Percentiles rank a stretch among this genome's conserved stretches.
Evolutionary conservation across 306 rosid genomes (phyloP).

Genomic region (Dalbergia oliveri): DNA sequence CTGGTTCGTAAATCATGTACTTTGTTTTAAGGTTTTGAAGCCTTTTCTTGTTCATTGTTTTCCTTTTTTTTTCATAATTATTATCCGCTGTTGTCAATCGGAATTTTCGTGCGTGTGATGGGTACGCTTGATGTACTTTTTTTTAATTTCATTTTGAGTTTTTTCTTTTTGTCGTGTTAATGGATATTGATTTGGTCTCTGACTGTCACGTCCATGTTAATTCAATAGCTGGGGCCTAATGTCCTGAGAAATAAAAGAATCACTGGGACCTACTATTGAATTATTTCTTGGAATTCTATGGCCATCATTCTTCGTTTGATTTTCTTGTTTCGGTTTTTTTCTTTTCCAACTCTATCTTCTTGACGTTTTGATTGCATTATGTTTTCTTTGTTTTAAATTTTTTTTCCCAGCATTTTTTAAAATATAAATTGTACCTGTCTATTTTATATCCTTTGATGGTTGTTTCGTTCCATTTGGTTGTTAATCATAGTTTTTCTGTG

Average conservation of each 20-base stretch:
- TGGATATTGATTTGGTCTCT: neutral
- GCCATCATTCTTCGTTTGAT: neutral
- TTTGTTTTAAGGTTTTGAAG: too few relatives aligned
- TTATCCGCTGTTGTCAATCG: neutral
- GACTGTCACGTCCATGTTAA: neutral
- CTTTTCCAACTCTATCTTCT: neutral
- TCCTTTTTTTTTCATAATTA: neutral
- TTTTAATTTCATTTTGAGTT: neutral
- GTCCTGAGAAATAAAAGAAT: neutral
- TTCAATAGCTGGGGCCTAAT: constrained; percentile 6
- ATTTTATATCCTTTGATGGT: neutral
- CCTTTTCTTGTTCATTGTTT: neutral
- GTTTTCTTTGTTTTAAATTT: neutral
- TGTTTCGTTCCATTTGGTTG: neutral
- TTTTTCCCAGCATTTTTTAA: neutral
- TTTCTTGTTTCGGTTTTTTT: neutral
- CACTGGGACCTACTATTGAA: constrained; percentile 8
- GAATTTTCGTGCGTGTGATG: neutral
- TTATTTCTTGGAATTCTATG: neutral
- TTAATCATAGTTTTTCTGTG: too few relatives aligned
- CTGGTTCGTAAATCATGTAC: neutral
- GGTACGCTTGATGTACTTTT: neutral
- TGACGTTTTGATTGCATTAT: neutral
- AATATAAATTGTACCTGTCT: neutral
- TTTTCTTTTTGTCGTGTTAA: neutral